Evolutionary conservation across 306 rosid species (phyloP), one percentile per base, ranked within the genome.

Genomic region (Prosopis cineraria): DNA sequence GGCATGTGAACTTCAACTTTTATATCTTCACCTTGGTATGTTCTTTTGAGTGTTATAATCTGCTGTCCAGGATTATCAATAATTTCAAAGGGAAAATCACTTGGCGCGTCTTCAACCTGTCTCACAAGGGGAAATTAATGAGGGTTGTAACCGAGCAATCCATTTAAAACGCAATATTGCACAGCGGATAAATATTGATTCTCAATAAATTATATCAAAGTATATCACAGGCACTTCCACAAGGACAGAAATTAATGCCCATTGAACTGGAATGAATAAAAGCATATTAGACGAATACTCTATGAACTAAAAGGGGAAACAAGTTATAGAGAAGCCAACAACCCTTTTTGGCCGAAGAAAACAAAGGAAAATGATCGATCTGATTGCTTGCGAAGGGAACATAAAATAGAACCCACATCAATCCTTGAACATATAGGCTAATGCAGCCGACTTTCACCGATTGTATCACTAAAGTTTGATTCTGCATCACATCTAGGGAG

Each of bases 1-100:
- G 97, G 94, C 99, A 91, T 95, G 78, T 91, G 91, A 87, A 95
- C 97, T 75, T 88, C 93, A 55, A 95, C 98, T 41, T 73, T 84
- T 36, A 95, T 91, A 25, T 82, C 88, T 84, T 95, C 99, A 58
- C 79, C 96, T 76, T 91, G 88, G 75, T 93, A 90, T 14, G 79
- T 86, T 80, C 98, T 87, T 52, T 84, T 87, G 70, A 95, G 92
- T n/a, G 66, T 91, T 79, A 93, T 66, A 24, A 80, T 80, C 43
- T 91, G 98, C 37, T 79, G 64, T 30, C 96, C 97, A 4, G 86
- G 90, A 73, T 59, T 81, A 72, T 95, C 99, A 44, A 80, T 68
- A 24, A 95, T 87, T 70, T 93, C 86, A 70, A 95, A 95, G 1
- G 98, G 97, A 73, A 93, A 91, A 70, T 82, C 86, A 20, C 76